These are phyloP conservation scores for Boletus sp. DNA, from an alignment of 1,284 basidiomycete species.

Conservation along the genomic window DNA sequence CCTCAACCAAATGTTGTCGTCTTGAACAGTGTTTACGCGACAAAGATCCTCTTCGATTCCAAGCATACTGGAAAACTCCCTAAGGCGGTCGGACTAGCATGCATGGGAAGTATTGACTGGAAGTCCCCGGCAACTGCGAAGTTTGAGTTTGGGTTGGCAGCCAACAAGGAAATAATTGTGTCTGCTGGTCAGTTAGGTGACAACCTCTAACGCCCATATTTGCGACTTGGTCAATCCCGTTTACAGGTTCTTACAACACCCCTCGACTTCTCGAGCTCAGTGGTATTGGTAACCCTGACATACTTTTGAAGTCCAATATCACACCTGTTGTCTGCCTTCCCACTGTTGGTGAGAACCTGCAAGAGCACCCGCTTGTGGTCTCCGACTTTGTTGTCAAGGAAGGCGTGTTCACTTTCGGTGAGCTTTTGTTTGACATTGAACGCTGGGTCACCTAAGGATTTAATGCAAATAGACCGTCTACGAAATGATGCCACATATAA, in stretches of 20 bases:
- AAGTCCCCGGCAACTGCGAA: too few relatives aligned
- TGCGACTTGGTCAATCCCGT: neutral
- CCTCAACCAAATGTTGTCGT: constrained; percentile 20
- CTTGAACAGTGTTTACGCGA: constrained; percentile 8
- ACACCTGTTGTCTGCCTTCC: constrained; percentile 14
- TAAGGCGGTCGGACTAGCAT: constrained; percentile 14
- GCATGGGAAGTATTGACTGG: constrained; percentile 18
- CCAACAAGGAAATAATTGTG: constrained; percentile 14
- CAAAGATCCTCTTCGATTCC: constrained; percentile 15
- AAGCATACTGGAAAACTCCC: neutral
- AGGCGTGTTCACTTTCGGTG: constrained; percentile 19
- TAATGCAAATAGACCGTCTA: constrained; percentile 7
- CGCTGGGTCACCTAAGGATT: accelerated
- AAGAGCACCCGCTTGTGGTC: constrained; percentile 14
- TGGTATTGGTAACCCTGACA: constrained; percentile 12
- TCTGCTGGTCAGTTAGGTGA: constrained; percentile 11
- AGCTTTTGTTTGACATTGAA: neutral
- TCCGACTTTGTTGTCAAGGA: constrained; percentile 21
- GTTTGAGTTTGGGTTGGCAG: constrained; percentile 10
- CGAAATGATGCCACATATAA: constrained; percentile 17
- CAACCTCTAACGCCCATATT: neutral
- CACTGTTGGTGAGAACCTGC: constrained; percentile 20
- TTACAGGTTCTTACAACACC: constrained; percentile 17
- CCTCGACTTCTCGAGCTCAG: constrained; percentile 22
- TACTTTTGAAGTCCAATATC: constrained; percentile 20